A percentile compares a stretch with the other conserved stretches of the same genome.
Evolutionary conservation across 73 alveolate species (phyloP).

Genomic region (Uronychia setigera): DNA sequence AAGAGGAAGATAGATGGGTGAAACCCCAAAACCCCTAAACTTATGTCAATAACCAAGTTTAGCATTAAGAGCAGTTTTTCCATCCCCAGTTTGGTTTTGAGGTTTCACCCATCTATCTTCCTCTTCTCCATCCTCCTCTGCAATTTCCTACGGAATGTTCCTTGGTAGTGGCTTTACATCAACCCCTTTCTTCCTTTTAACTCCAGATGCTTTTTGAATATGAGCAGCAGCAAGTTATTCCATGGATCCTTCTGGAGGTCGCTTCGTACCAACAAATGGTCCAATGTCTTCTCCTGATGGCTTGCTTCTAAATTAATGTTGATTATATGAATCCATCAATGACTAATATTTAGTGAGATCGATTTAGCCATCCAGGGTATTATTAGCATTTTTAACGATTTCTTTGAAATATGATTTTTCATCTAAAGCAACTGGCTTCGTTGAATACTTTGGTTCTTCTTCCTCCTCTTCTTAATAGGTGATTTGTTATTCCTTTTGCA

Average conservation of each 20-base stretch:
- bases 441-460: constrained; percentile 13
- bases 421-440: constrained; percentile 24
- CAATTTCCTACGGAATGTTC: background rate
- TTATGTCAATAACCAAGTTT: no score
- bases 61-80: no score
- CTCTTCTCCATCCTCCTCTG: background rate
- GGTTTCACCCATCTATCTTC: background rate
- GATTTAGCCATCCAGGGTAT: constrained; percentile 17
- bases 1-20: no score
- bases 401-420: constrained; percentile 26
- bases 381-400: constrained; percentile 48
- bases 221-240: background rate
- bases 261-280: background rate
- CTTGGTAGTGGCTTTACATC: background rate
- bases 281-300: no score
- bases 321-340: constrained; percentile 7
- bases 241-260: background rate
- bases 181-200: background rate
- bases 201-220: background rate
- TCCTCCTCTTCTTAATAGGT: constrained; percentile 13
- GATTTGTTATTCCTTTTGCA: background rate
- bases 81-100: background rate
- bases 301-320: background rate
- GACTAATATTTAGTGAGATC: constrained; percentile 20
- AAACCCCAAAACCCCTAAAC: no score